Conservation (phyloP, 176 grass and related monocot species). For the Carex kokanica region DNA sequence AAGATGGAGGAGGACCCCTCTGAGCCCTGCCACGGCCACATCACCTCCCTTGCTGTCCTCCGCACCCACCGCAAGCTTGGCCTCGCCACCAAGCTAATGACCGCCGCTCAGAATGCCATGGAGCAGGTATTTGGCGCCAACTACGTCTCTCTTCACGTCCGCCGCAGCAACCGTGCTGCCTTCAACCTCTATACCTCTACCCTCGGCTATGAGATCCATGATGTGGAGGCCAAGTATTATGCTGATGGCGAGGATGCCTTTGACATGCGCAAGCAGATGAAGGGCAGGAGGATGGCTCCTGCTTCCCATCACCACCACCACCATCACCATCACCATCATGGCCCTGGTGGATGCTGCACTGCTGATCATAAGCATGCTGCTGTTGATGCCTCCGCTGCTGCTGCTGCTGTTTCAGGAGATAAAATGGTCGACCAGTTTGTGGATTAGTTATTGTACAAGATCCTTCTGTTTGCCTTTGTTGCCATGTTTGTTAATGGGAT, state of each 20-base stretch:
- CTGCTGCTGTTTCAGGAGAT: slow-evolving; percentile 21
- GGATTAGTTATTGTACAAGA: slow-evolving; percentile 12
- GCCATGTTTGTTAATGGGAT: not conserved
- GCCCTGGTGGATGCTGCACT: slow-evolving; percentile 57
- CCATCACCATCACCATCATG: slow-evolving; percentile 47
- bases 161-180: slow-evolving; percentile 80
- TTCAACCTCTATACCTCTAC: slow-evolving; percentile 86
- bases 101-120: slow-evolving; percentile 89
- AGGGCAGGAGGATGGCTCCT: not conserved
- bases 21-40: slow-evolving; percentile 96
- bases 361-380: slow-evolving; percentile 34
- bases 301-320: slow-evolving; percentile 41
- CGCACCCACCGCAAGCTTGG: slow-evolving; percentile 95
- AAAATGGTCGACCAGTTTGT: slow-evolving; percentile 34
- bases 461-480: not conserved
- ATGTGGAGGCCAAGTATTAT: slow-evolving; percentile 88
- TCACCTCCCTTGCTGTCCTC: slow-evolving; percentile 99
- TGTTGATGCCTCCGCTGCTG: not conserved
- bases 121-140: slow-evolving; percentile 87
- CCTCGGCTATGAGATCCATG: slow-evolving; percentile 79
- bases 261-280: slow-evolving; percentile 62
- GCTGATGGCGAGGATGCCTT: slow-evolving; percentile 84
- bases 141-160: slow-evolving; percentile 95
- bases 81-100: slow-evolving; percentile 96
- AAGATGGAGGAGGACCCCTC: slow-evolving; percentile 99